Percentiles rank a stretch among this genome's conserved stretches.
These are phyloP conservation scores for Aspergillus sp. DNA, from an alignment of 2,329 filamentous ascomycete genomes.

Conservation along the genomic window DNA sequence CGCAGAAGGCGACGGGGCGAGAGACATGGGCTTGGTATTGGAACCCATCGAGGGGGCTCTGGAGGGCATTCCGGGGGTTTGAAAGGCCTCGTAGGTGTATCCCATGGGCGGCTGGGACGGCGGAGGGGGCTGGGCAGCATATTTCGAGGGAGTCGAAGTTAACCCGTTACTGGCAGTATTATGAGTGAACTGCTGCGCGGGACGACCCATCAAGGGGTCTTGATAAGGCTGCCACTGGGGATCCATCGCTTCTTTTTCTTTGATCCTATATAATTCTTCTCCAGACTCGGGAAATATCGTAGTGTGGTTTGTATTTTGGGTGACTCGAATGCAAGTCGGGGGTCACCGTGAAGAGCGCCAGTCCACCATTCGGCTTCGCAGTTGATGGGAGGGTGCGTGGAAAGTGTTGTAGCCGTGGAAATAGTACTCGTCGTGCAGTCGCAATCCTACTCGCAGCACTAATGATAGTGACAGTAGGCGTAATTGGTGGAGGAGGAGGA, in stretches of 20 bases:
- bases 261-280: slow-evolving; percentile 3
- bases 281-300: background rate
- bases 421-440: too few species aligned
- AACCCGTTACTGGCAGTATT: slow-evolving; percentile 44
- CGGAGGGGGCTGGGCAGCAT: slow-evolving; percentile 32
- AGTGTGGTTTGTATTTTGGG: too few species aligned
- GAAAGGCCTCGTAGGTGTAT: slow-evolving; percentile 63
- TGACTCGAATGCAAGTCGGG: background rate
- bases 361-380: slow-evolving; percentile 6
- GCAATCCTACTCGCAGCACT: too few species aligned
- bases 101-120: slow-evolving; percentile 47
- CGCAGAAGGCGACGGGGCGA: slow-evolving; percentile 51
- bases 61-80: slow-evolving; percentile 33
- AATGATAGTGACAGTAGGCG: too few species aligned
- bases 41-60: slow-evolving; percentile 29
- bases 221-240: slow-evolving; percentile 60
- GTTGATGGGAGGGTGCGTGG: too few species aligned
- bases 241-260: slow-evolving; percentile 40
- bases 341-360: slow-evolving; percentile 19
- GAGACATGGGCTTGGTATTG: slow-evolving; percentile 44
- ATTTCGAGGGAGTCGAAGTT: slow-evolving; percentile 45
- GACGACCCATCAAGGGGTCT: slow-evolving; percentile 49
- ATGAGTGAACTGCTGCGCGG: slow-evolving; percentile 45
- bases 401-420: too few species aligned
- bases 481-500: too few species aligned